Conservation (phyloP, 2,329 filamentous ascomycete species). For the Aspergillus cejpii region DNA sequence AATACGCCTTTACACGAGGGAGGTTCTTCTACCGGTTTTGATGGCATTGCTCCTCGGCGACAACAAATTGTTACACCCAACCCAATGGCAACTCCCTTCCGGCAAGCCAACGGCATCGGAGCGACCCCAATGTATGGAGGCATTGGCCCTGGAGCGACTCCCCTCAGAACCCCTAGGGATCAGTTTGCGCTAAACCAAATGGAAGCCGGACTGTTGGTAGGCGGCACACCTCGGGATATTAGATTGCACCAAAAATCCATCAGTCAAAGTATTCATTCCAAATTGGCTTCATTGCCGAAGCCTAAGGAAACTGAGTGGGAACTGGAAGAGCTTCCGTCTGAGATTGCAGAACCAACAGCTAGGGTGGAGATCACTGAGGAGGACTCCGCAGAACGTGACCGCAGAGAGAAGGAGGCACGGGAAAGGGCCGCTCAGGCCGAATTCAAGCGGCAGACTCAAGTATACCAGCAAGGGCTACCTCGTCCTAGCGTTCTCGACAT, state of each 20-base stretch:
- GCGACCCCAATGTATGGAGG: slow-evolving; percentile 58
- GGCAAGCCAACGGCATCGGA: slow-evolving; percentile 58
- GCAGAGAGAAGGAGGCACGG: slow-evolving; percentile 54
- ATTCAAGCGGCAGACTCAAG: slow-evolving; percentile 76
- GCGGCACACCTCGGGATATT: slow-evolving; percentile 70
- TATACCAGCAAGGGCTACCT: slow-evolving; percentile 79
- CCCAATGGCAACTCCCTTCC: slow-evolving; percentile 83
- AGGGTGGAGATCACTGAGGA: slow-evolving; percentile 53
- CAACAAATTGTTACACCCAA: slow-evolving; percentile 87
- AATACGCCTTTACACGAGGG: slow-evolving; percentile 85
- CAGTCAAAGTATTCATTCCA: slow-evolving; percentile 57
- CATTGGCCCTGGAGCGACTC: slow-evolving; percentile 66
- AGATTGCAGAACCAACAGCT: slow-evolving; percentile 56
- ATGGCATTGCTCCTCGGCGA: slow-evolving; percentile 71
- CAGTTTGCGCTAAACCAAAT: slow-evolving; percentile 74
- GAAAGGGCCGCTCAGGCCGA: slow-evolving; percentile 64
- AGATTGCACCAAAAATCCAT: slow-evolving; percentile 63
- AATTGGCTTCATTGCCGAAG: slow-evolving; percentile 73
- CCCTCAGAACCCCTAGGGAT: slow-evolving; percentile 81
- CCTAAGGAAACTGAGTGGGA: slow-evolving; percentile 95
- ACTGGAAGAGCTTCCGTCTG: slow-evolving; percentile 75
- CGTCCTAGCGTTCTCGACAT: slow-evolving; percentile 69
- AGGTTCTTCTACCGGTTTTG: slow-evolving; percentile 75
- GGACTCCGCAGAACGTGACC: slow-evolving; percentile 68
- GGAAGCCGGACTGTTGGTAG: slow-evolving; percentile 58